Evolutionary conservation across 768 basidiomycete genomes (phyloP).

Genomic region (Lactifluus volemus): DNA sequence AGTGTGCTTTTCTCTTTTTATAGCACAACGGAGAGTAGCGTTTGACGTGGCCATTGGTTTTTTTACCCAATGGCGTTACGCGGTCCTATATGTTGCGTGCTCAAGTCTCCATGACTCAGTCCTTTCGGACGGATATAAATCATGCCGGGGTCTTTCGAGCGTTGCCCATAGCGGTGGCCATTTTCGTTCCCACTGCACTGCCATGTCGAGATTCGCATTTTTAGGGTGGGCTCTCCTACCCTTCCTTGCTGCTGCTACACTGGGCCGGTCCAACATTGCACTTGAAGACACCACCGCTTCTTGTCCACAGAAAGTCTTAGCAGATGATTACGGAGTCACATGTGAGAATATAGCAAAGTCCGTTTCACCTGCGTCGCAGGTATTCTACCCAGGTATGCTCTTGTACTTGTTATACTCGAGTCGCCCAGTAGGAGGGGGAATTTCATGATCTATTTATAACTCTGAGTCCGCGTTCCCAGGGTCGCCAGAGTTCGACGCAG

Average conservation of each 20-base stretch:
- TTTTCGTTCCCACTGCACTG: neutral
- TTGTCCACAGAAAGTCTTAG: neutral
- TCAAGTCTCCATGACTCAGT: neutral
- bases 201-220: neutral
- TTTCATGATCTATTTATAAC: neutral
- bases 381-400: neutral
- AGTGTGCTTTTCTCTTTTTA: no score
- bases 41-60: neutral
- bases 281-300: neutral
- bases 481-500: neutral
- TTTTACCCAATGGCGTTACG: neutral
- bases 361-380: neutral
- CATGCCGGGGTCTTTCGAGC: neutral
- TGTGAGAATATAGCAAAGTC: neutral
- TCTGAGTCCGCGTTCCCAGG: neutral
- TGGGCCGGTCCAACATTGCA: neutral
- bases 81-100: neutral
- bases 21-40: neutral
- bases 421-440: neutral
- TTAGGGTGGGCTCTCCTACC: neutral
- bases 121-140: neutral
- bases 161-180: neutral
- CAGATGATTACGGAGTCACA: neutral
- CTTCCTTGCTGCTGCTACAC: neutral
- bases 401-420: neutral